Evolutionary conservation across 2,329 filamentous ascomycete genomes (phyloP), one percentile per base, ranked within the genome.

Genomic region (Bipolaris gigantea): DNA sequence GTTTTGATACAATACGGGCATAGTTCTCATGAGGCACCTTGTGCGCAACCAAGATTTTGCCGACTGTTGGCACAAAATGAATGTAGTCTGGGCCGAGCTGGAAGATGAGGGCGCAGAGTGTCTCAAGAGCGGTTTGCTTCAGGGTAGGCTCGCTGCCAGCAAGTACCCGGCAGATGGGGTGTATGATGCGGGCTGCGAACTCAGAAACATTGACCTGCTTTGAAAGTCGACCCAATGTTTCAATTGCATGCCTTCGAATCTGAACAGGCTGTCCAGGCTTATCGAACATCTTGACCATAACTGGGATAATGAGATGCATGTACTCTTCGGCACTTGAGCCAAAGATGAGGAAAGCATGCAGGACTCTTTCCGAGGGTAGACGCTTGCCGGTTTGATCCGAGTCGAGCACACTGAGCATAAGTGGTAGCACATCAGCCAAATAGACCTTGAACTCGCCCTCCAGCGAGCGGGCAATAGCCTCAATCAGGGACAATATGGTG

Each of bases 371-470:
- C 0, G 92, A 96, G 2, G 92, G 89, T 13, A 85, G 82, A n/a
- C 91, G 84, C 67, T 90, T 89, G 1, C 83, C 78, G 1, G 89
- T 88, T 8, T 79, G 81, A 70, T 99, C 94, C 60, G 92, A 89
- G 62, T 99, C 93, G 16, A 99, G 82, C 2, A 96, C 90, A 21
- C 91, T 89, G 2, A 99, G 86, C 93, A 99, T 97, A 47, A 96
- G 80, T 0, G 94, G 95, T 3, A 99, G 81, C 15, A 99, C 80
- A 11, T 88, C 86, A 4, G 94, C 94, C 10, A 99, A 79, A 67
- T 97, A 97, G 39, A 96, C 89, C 74, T 97, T 96, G 80, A 99
- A 99, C 72, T 99, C 94, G 60, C 94, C 94, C 69, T 99, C 94
- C 1, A 99, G 79, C 0, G 94, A 96, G 56, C 90, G 86, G 4